Base-by-base conservation (phyloP, 2,329 filamentous ascomycete species). In the Penicillium sp. region DNA sequence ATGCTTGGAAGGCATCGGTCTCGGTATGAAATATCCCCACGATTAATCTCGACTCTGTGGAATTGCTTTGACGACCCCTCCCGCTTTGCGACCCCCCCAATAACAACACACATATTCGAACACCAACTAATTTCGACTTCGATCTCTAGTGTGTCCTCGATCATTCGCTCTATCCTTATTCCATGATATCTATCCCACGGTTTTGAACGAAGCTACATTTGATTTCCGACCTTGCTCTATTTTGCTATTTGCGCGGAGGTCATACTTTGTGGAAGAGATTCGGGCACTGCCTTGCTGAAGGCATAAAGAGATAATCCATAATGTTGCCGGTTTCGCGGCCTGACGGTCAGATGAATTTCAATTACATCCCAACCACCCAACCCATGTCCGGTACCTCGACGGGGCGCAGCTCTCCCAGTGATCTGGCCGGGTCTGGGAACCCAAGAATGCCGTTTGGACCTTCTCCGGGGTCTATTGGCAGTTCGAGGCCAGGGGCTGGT, bases 261-360 rank as follows among this genome's bases (percentile, higher is more conserved):
- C 31, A 51, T 51, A 52, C 43, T 55, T 35, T 40, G 49, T 53
- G 49, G 44, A 48, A 51, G 39, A 42, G 19, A 48, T 35, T 49
- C 52, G 39, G 50, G 51, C 43, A 43, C 50, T 51, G 55, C 56
- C 52, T 59, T 49, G 22, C 37, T 39, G 17, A 44, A 58, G 58
- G 57, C 53, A 52, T 53, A 59, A 55, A 56, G 55, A 53, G 52
- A 55, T 87, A 89, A 89, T 89, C 77, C 80, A 89, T 91, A 89
- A 95, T 95, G 89, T 86, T 87, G 77, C 87, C 81, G 74, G 68
- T 75, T 51, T 78, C 84, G 71, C 85, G 88, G 80, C 82, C 87
- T 65, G 88, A 95, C 69, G 77, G 78, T 64, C 87, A 91, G 70
- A 80, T 93, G 76, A 85, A 84, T 68, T 82, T 93, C 71, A 87